These are phyloP conservation scores for Nevesoporus exiguus DNA, from an alignment of 768 basidiomycete species.

Conservation along the genomic window DNA sequence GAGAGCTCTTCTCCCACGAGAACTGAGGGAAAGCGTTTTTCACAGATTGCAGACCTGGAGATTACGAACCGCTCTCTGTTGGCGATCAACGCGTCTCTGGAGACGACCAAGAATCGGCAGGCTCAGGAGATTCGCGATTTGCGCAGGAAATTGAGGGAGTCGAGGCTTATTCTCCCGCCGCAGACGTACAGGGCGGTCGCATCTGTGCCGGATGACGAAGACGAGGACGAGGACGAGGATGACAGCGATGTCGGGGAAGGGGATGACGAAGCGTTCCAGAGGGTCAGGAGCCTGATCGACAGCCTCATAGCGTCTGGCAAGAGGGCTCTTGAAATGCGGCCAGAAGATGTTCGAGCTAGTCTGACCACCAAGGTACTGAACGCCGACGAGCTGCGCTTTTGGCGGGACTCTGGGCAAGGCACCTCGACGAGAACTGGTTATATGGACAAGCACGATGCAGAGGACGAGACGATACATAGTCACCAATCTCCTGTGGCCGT, in stretches of 20 bases:
- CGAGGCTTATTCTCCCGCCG: slow-evolving; percentile 74
- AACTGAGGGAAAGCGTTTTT: slow-evolving; percentile 1
- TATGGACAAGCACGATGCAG: slow-evolving; percentile 21
- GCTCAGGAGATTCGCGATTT: slow-evolving; percentile 84
- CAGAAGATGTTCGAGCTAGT: slow-evolving; percentile 49
- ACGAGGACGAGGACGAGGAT: slow-evolving; percentile 35
- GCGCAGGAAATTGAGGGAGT: slow-evolving; percentile 77
- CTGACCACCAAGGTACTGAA: slow-evolving; percentile 64
- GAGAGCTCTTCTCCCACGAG: background rate
- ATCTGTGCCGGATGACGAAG: slow-evolving; percentile 41
- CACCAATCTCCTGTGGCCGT: slow-evolving; percentile 15
- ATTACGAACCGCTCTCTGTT: slow-evolving; percentile 86
- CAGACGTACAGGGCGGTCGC: slow-evolving; percentile 54
- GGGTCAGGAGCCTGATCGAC: slow-evolving; percentile 64
- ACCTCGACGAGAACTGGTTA: slow-evolving; percentile 9
- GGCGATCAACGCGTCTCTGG: slow-evolving; percentile 79
- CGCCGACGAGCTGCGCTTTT: slow-evolving; percentile 65
- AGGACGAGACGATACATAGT: slow-evolving; percentile 30
- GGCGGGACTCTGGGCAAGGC: slow-evolving; percentile 41
- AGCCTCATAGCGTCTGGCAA: slow-evolving; percentile 54
- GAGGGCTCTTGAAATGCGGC: slow-evolving; percentile 56
- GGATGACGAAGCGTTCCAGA: slow-evolving; percentile 56
- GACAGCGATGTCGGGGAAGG: slow-evolving; percentile 39
- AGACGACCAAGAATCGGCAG: slow-evolving; percentile 75
- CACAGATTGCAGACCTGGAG: slow-evolving; percentile 86